phyloP scores from a whole-genome alignment of 2,329 filamentous ascomycete species.

The Berkeleyomyces basicola region DNA sequence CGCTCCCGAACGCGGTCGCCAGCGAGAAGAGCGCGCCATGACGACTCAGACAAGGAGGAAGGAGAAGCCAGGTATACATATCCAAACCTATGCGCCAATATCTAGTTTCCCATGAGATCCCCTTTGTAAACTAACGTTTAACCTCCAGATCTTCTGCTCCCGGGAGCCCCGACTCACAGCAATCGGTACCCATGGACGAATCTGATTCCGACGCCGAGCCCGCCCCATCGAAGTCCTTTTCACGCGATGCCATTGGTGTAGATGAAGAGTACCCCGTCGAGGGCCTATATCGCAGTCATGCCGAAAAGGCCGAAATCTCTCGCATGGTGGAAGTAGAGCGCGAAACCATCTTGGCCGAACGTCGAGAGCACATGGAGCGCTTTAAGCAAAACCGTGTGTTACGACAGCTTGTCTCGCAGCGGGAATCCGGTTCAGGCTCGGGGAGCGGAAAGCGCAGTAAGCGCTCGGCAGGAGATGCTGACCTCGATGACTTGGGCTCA shows the following conservation, averaged over 20 bases:
- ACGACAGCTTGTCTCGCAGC: slow-evolving; percentile 55
- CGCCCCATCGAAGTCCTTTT: slow-evolving; percentile 26
- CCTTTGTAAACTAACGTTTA: not conserved
- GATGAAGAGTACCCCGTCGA: slow-evolving; percentile 69
- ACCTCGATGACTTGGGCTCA: slow-evolving; percentile 54
- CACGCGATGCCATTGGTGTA: slow-evolving; percentile 30
- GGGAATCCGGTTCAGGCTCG: slow-evolving; percentile 33
- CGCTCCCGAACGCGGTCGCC: slow-evolving; percentile 17
- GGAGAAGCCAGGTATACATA: slow-evolving; percentile 42
- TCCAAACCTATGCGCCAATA: not conserved
- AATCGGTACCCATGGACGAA: slow-evolving; percentile 80
- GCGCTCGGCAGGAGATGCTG: slow-evolving; percentile 64
- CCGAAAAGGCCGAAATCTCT: slow-evolving; percentile 66
- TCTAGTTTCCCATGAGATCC: not conserved
- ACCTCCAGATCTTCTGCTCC: slow-evolving; percentile 47
- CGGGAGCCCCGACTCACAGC: slow-evolving; percentile 55
- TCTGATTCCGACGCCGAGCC: slow-evolving; percentile 48
- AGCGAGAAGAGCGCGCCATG: slow-evolving; percentile 25
- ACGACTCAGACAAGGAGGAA: slow-evolving; percentile 44
- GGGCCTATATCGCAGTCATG: slow-evolving; percentile 59
- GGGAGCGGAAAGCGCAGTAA: slow-evolving; percentile 45
- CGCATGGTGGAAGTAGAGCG: slow-evolving; percentile 78
- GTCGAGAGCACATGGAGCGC: slow-evolving; percentile 65
- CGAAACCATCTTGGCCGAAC: slow-evolving; percentile 77
- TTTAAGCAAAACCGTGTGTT: slow-evolving; percentile 70